A percentile compares a stretch with the other conserved stretches of the same genome.
Conservation (phyloP, 495 filamentous ascomycete genomes). For the Neurospora intermedia region DNA sequence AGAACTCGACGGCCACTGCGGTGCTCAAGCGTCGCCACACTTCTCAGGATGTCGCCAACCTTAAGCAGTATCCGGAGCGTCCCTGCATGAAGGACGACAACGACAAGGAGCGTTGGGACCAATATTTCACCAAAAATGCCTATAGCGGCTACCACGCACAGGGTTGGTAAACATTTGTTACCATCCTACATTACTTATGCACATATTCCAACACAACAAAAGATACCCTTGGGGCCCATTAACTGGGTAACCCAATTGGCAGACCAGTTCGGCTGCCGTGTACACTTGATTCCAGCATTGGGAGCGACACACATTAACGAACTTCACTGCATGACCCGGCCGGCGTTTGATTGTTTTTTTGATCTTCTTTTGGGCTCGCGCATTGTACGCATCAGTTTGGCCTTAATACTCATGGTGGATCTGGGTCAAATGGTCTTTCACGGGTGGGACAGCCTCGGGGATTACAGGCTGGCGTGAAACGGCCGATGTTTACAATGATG, state of each 20-base stretch:
- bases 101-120: constrained; percentile 41
- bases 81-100: constrained; percentile 38
- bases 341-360: constrained; percentile 27
- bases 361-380: background rate
- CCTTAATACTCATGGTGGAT: constrained; percentile 9
- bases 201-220: constrained; percentile 18
- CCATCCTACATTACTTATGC: constrained; percentile 11
- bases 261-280: constrained; percentile 26
- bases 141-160: constrained; percentile 41
- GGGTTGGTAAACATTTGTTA: constrained; percentile 36
- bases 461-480: constrained; percentile 18
- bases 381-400: constrained; percentile 20
- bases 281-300: constrained; percentile 32
- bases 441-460: constrained; percentile 10
- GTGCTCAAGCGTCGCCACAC: constrained; percentile 88
- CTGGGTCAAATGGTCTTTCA: constrained; percentile 19
- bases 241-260: constrained; percentile 14
- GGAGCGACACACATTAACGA: constrained; percentile 26
- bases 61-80: constrained; percentile 62
- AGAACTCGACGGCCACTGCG: constrained; percentile 77
- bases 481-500: constrained; percentile 26
- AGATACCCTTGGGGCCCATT: constrained; percentile 20
- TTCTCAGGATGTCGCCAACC: constrained; percentile 74
- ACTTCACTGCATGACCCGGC: constrained; percentile 29
- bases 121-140: constrained; percentile 37